Percentiles rank a stretch among this genome's conserved stretches.
Evolutionary conservation across 2,329 filamentous ascomycete species (phyloP).

Genomic region (Reticulascus tulasneorum): DNA sequence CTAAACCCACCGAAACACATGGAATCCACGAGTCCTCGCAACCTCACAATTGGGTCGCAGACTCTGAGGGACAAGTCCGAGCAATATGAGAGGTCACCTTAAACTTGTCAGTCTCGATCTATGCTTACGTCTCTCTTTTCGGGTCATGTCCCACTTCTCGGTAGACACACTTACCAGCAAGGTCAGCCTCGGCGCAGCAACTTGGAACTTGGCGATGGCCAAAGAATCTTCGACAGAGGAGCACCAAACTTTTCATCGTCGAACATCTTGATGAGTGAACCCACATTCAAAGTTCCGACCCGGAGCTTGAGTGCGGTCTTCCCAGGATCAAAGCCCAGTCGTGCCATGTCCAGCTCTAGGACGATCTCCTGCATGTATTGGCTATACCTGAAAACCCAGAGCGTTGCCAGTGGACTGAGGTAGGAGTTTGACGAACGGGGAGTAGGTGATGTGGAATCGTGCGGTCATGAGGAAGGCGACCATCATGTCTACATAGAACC

Average conservation of each 20-base stretch:
- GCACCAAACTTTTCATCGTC: slow-evolving; percentile 23
- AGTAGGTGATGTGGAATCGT: slow-evolving; percentile 34
- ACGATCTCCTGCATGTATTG: slow-evolving; percentile 30
- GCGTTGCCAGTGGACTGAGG: slow-evolving; percentile 29
- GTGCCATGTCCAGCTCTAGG: slow-evolving; percentile 38
- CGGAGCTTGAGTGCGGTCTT: slow-evolving; percentile 19
- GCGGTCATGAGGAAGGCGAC: slow-evolving; percentile 28
- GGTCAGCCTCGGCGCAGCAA: not conserved
- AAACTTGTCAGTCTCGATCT: slow-evolving; percentile 4
- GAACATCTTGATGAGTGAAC: slow-evolving; percentile 23
- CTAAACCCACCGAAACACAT: slow-evolving; percentile 33
- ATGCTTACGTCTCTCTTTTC: not conserved
- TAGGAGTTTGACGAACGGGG: slow-evolving; percentile 28
- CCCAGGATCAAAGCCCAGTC: slow-evolving; percentile 26
- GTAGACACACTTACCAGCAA: not conserved
- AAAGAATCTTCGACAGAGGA: slow-evolving; percentile 31
- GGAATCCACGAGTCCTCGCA: slow-evolving; percentile 25
- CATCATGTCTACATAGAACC: slow-evolving; percentile 32
- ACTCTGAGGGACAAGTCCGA: slow-evolving; percentile 25
- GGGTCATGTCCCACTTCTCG: not conserved
- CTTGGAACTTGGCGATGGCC: slow-evolving; percentile 18
- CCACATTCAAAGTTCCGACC: slow-evolving; percentile 20
- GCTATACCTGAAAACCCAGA: slow-evolving; percentile 30
- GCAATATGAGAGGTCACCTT: slow-evolving; percentile 20
- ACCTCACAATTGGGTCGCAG: slow-evolving; percentile 24